Base-by-base conservation (phyloP, 1,284 basidiomycete species). In the Amylostereum chailletii region DNA sequence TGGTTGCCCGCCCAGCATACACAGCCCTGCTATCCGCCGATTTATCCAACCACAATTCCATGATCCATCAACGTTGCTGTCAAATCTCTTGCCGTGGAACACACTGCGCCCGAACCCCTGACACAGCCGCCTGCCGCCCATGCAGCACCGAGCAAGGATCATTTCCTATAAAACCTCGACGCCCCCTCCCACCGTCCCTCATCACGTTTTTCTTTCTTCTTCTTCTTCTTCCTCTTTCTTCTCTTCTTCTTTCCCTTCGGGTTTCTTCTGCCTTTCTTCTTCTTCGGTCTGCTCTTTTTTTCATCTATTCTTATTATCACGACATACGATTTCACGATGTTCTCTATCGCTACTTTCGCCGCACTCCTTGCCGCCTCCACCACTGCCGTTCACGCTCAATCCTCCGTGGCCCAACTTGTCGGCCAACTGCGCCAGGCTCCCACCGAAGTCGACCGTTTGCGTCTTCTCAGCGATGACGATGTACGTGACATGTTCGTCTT, bases 391-490 rank as follows among this genome's bases (percentile, higher is more conserved):
- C 50, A 48, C 41, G 49, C 44, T 19, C 47, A 44, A 19, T 48
- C 54, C 32, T 48, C 50, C 41, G 42, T 29, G 8, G 47, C 51
- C n/a, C 33, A 50, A 5, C 36, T 31, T 7, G 46, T 50, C 11
- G 51, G 51, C 27, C 34, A 52, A 3, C 48, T 50, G 29, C 46
- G 53, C 45, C 53, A 58, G 34, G 57, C 57, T 9, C 53, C 58
- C 19, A 55, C 54, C 27, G 56, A 56, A 48, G 53, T 53, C 19
- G 59, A 58, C 47, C 56, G 57, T 26, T 45, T 62, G 30, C 55
- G 58, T 26, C 48, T 60, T 34, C 58, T 63, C 2, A 53, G 52
- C 27, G 11, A 62, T n/a, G 63, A 63, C 45, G 10, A 11, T 26
- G 19, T 9, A 33, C 27, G 19, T 19, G 19, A 19, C 19, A 19